These are phyloP conservation scores for Penicillium sp. DNA, from an alignment of 2,329 filamentous ascomycete genomes.

Conservation along the genomic window DNA sequence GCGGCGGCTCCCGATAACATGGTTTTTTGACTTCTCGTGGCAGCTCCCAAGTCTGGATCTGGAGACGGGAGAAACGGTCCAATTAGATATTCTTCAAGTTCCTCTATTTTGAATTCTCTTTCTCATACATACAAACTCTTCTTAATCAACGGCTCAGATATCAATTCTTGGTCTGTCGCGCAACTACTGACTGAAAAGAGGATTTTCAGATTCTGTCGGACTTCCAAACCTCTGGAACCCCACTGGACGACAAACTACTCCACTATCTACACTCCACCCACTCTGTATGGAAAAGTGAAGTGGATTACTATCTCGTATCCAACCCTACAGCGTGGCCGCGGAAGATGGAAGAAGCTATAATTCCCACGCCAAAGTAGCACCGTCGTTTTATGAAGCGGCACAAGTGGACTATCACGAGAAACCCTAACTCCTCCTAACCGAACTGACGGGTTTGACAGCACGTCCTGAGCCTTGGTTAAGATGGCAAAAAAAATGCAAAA, in stretches of 20 bases:
- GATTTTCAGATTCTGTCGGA: too few relatives aligned
- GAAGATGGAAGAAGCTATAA: constrained; percentile 8
- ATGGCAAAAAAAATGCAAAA: not conserved
- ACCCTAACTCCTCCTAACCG: constrained; percentile 26
- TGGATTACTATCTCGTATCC: constrained; percentile 18
- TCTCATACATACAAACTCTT: too few relatives aligned
- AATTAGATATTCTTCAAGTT: too few relatives aligned
- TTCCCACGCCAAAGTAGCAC: constrained; percentile 12
- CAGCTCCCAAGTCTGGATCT: too few relatives aligned
- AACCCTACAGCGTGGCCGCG: not conserved
- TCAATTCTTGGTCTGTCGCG: too few relatives aligned
- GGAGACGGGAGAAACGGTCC: too few relatives aligned
- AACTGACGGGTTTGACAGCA: constrained; percentile 22
- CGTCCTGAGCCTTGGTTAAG: not conserved
- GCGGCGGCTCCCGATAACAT: constrained; percentile 11
- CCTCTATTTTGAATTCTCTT: too few relatives aligned
- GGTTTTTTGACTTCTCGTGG: constrained; percentile 14
- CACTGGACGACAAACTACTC: constrained; percentile 3
- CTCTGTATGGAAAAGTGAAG: constrained; percentile 6
- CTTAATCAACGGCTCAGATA: too few relatives aligned
- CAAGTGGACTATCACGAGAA: constrained; percentile 11
- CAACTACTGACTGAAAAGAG: too few relatives aligned
- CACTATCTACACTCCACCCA: constrained; percentile 10
- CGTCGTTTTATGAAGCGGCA: constrained; percentile 19
- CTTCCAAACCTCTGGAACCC: too few relatives aligned